A percentile compares a stretch with the other conserved stretches of the same genome.
These are phyloP conservation scores for Kodamaea nitidulidarum DNA, from an alignment of 805 yeast genomes.

Conservation along the genomic window DNA sequence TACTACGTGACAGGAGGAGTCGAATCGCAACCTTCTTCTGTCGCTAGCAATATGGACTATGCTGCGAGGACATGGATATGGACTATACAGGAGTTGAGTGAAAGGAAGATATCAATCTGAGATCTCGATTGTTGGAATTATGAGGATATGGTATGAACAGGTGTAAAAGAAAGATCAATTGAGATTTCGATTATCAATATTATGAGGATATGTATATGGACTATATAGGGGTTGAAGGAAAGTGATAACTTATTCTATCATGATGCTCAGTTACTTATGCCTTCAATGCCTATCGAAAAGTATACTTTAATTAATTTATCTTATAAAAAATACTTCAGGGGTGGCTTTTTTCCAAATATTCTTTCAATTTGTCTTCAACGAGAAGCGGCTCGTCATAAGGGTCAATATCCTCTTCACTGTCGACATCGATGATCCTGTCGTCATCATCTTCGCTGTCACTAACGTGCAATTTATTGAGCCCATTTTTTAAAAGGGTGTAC, in stretches of 20 bases:
- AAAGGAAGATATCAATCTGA: slow-evolving; percentile 37
- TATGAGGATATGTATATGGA: too few species aligned
- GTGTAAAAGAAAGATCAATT: too few species aligned
- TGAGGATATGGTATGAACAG: too few species aligned
- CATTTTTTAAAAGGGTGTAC: background rate
- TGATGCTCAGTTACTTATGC: too few species aligned
- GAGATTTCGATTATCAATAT: background rate
- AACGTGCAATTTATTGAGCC: background rate
- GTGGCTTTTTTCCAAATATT: slow-evolving; percentile 5
- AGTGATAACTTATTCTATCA: too few species aligned
- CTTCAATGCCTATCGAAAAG: too few species aligned
- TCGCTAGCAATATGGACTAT: slow-evolving; percentile 53
- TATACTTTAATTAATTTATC: slow-evolving; percentile 4
- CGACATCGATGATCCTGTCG: slow-evolving; percentile 12
- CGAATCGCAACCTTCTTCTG: slow-evolving; percentile 50
- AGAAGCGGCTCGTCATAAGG: slow-evolving; percentile 9
- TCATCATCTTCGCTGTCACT: slow-evolving; percentile 4
- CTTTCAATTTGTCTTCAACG: slow-evolving; percentile 6
- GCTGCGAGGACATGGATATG: slow-evolving; percentile 76
- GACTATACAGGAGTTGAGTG: slow-evolving; percentile 60
- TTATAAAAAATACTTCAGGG: background rate
- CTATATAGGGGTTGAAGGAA: too few species aligned
- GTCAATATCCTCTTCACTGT: slow-evolving; percentile 11
- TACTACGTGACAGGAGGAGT: slow-evolving; percentile 61
- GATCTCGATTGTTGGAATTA: too few species aligned